Evolutionary conservation across 257 asterid genomes (phyloP).

Genomic region (Solanum ossicruentum): DNA sequence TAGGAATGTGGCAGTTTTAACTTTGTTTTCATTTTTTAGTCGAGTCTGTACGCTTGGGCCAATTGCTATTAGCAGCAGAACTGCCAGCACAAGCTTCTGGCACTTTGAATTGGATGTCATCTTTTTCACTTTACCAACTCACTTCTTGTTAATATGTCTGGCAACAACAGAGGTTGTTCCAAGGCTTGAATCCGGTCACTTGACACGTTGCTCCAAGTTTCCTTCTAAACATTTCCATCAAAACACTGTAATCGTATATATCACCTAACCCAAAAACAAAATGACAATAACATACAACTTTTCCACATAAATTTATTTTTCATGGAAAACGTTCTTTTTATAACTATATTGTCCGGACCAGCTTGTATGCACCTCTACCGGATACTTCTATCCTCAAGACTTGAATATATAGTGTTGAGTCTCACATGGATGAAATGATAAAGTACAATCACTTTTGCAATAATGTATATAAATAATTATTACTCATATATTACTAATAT

Average conservation of each 20-base stretch:
- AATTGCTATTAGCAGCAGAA: conserved; percentile 3
- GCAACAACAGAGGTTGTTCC: neutral
- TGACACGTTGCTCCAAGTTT: too few relatives aligned
- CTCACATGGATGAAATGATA: neutral
- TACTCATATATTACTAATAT: too few relatives aligned
- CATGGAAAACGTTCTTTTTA: neutral
- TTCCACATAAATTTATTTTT: neutral
- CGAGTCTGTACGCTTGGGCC: conserved; percentile 13
- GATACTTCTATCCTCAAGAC: neutral
- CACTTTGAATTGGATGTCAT: conserved; percentile 10
- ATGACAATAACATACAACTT: too few relatives aligned
- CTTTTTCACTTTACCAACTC: neutral
- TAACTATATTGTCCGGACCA: neutral
- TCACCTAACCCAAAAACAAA: neutral
- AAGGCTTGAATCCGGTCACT: too few relatives aligned
- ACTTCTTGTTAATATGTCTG: neutral
- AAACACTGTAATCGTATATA: neutral
- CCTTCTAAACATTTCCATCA: neutral
- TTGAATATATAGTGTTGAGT: neutral
- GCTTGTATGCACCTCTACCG: neutral
- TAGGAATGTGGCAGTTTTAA: conserved; percentile 36
- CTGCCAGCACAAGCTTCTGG: conserved; percentile 9
- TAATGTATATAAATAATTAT: too few relatives aligned
- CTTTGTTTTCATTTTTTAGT: conserved; percentile 6
- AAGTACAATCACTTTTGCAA: too few relatives aligned